Conservation (phyloP, 495 filamentous ascomycete species). For the Annulohypoxylon bovei region DNA sequence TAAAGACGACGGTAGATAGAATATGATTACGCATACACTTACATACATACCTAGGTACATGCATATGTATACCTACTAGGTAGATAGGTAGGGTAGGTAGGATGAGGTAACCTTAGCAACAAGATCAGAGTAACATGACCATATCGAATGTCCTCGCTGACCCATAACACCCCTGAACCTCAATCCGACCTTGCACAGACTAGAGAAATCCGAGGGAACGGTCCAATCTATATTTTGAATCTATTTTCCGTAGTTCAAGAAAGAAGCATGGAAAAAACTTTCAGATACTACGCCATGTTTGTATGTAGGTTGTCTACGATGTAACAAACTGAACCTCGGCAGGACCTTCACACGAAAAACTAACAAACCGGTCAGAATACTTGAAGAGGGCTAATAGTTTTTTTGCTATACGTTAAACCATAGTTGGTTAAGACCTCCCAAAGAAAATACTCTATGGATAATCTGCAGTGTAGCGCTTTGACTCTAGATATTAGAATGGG, state of each 20-base stretch:
- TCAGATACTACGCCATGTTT: not conserved
- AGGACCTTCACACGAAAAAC: not conserved
- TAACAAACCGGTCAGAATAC: not conserved
- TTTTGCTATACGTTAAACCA: not conserved
- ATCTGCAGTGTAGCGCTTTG: constrained; percentile 16
- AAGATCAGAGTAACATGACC: not conserved
- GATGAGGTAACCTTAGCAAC: too few relatives aligned
- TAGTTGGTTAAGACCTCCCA: not conserved
- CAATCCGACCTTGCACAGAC: not conserved
- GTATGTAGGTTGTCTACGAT: not conserved
- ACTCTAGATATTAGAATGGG: not conserved
- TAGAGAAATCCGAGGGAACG: not conserved
- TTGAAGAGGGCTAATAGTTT: not conserved
- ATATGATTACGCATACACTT: not conserved
- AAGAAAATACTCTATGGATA: not conserved
- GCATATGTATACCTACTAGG: too few relatives aligned
- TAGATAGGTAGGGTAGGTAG: not conserved
- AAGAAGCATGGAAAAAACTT: not conserved
- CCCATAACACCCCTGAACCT: not conserved
- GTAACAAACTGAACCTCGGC: not conserved
- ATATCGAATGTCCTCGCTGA: not conserved
- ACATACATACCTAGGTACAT: not conserved
- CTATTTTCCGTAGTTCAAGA: constrained; percentile 11
- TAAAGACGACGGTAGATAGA: not conserved
- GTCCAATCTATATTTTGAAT: constrained; percentile 2